Evolutionary conservation across 2,329 filamentous ascomycete genomes (phyloP).

Genomic region (Fusarium nanum): DNA sequence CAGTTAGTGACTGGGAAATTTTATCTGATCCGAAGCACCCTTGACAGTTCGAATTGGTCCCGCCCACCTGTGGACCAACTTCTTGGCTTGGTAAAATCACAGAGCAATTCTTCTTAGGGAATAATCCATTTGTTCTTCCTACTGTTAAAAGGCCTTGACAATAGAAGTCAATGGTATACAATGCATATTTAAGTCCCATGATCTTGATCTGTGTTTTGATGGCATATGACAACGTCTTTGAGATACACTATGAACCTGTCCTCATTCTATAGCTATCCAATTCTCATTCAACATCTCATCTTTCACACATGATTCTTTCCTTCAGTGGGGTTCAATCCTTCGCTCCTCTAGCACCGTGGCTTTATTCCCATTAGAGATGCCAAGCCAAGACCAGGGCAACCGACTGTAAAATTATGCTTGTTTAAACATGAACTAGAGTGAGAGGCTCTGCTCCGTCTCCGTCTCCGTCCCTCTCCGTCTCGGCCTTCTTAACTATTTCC

Average conservation of each 20-base stretch:
- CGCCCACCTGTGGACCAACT: conserved; percentile 8
- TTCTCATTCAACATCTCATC: neutral
- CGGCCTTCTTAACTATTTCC: conserved; percentile 4
- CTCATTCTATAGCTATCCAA: neutral
- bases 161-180: too few species aligned
- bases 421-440: conserved; percentile 13
- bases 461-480: conserved; percentile 17
- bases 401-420: conserved; percentile 37
- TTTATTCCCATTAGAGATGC: conserved; percentile 27
- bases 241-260: neutral
- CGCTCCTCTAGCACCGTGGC: conserved; percentile 16
- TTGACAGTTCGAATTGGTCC: neutral
- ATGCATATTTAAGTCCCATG: neutral
- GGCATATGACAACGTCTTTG: neutral
- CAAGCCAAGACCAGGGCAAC: conserved; percentile 16
- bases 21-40: conserved; percentile 54
- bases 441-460: conserved; percentile 25
- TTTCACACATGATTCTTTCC: neutral
- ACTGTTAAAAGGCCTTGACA: neutral
- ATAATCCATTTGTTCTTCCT: neutral
- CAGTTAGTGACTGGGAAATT: conserved; percentile 34
- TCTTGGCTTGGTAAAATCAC: neutral
- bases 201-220: neutral
- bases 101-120: neutral
- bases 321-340: conserved; percentile 15